Evolutionary conservation across 1,284 basidiomycete species (phyloP).

Genomic region (Naganishia albida): DNA sequence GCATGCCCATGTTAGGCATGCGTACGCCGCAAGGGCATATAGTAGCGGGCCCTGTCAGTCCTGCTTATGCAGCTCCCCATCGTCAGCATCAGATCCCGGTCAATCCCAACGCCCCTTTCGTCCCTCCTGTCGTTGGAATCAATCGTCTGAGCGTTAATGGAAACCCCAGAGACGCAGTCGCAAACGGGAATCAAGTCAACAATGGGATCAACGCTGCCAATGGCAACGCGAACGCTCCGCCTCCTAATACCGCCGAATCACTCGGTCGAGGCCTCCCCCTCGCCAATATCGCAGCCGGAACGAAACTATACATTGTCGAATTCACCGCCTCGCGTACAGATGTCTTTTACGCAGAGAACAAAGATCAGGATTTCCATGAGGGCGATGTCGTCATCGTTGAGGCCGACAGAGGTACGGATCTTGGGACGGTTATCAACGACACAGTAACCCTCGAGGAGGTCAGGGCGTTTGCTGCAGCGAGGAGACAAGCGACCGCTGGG

Average conservation of each 20-base stretch:
- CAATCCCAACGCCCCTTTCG: too few species aligned
- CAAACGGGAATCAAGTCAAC: too few species aligned
- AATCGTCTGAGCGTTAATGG: too few species aligned
- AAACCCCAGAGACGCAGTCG: too few species aligned
- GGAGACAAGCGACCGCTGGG: constrained; percentile 29
- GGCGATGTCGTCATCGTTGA: constrained; percentile 93
- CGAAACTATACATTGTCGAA: constrained; percentile 92
- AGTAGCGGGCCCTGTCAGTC: too few species aligned
- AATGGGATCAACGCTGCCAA: neutral
- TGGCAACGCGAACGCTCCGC: neutral
- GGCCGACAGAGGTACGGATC: constrained; percentile 89
- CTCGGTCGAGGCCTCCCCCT: constrained; percentile 89
- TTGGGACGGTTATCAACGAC: constrained; percentile 87
- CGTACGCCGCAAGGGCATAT: neutral
- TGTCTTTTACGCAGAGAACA: constrained; percentile 81
- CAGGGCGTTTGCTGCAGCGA: constrained; percentile 27
- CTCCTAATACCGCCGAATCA: constrained; percentile 54
- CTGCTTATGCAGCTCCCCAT: too few species aligned
- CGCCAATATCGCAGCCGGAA: constrained; percentile 73
- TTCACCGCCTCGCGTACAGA: constrained; percentile 97
- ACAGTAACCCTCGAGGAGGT: constrained; percentile 88
- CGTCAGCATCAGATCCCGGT: neutral
- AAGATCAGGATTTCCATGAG: constrained; percentile 59
- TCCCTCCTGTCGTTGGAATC: too few species aligned
- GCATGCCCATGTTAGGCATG: neutral